Evolutionary conservation across 768 basidiomycete genomes (phyloP).

Genomic region (Phaeotremella fagi): DNA sequence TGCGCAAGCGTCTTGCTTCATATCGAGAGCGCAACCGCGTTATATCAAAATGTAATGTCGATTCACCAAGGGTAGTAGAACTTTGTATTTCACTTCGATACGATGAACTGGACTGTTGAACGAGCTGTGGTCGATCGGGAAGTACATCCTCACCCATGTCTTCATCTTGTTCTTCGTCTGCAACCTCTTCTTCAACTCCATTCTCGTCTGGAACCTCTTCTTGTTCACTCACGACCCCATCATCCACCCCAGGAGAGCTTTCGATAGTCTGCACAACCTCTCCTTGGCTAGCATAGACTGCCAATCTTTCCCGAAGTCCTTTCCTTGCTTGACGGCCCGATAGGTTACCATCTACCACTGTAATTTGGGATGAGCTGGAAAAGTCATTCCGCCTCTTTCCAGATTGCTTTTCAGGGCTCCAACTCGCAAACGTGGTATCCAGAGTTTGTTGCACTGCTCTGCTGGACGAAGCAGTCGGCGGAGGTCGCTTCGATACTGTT

Average conservation of each 20-base stretch:
- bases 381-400: neutral
- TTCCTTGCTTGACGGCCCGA: conserved; percentile 35
- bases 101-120: neutral
- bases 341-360: conserved; percentile 12
- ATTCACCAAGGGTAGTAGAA: conserved; percentile 15
- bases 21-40: conserved; percentile 34
- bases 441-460: conserved; percentile 53
- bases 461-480: neutral
- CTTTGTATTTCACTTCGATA: conserved; percentile 33
- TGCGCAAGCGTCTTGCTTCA: conserved; percentile 1
- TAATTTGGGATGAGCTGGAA: neutral
- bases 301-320: conserved; percentile 54
- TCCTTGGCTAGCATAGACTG: conserved; percentile 57
- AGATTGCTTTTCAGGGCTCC: conserved; percentile 45
- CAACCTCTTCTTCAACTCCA: neutral
- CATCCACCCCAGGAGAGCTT: conserved; percentile 37
- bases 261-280: no score
- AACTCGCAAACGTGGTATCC: conserved; percentile 56
- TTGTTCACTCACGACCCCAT: conserved; percentile 4
- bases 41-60: conserved; percentile 50
- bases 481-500: no score
- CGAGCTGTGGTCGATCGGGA: neutral
- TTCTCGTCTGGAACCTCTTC: conserved; percentile 5
- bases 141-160: neutral
- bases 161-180: conserved; percentile 2